Base-by-base conservation (phyloP, 75 land plant species). In the Cupressus sempervirens region DNA sequence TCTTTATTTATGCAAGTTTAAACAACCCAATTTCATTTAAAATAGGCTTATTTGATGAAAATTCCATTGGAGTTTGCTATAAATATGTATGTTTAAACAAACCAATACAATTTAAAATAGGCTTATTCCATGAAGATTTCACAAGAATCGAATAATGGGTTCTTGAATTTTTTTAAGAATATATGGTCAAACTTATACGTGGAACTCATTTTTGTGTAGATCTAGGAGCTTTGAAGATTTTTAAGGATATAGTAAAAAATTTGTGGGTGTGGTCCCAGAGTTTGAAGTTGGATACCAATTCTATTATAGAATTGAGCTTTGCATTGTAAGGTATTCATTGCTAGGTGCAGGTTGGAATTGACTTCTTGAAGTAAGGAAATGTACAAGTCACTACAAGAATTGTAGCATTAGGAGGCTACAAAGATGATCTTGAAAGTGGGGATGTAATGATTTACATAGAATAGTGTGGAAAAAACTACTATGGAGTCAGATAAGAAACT, bases 271-370 rank as follows among this genome's bases (percentile, higher is more conserved):
- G 58, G 94, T 97, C 23, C 99, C 99, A 23, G 98, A 98, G 16
- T 90, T 97, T 6, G 92, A 93, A 89, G 93, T 95, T 54, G 99
- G 99, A 12, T 95, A 95, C 82, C 92, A 94, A 72, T 97, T 95
- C 82, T 91, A 90, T 6, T 97, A 86, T 87, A 88, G 96, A 53
- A 84, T 90, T 6, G 96, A 94, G 90, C 94, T 97, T 36, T 74
- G n/a, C n/a, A n/a, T n/a, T n/a, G n/a, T n/a, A n/a, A n/a, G 99
- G 99, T 14, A 86, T 97, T 73, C 99, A 97, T 84, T 89, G 93
- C 18, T 94, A 86, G 16, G 34, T 76, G 30, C 96, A 93, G 85
- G 93, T 82, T 68, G 96, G 98, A 7, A 97, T 97, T 70, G 95
- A 92, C 89, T 96, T 84, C 53, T 35, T 88, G 1, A 87, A 84